phyloP scores from a whole-genome alignment of 2,329 filamentous ascomycete genomes.

The Diplodia scrobiculata region DNA sequence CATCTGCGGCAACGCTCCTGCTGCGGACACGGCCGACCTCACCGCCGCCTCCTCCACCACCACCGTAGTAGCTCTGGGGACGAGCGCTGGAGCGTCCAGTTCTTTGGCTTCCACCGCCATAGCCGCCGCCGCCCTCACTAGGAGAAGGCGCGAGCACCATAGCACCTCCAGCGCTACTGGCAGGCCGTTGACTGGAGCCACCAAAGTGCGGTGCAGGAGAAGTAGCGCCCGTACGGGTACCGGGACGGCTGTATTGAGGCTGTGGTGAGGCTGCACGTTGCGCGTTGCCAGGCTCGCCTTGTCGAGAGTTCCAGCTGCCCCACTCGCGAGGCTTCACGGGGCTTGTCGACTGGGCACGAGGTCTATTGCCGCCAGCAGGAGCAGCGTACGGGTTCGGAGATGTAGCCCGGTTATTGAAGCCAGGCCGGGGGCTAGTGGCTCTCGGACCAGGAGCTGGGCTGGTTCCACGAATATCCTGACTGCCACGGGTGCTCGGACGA shows the following conservation, averaged over 20 bases:
- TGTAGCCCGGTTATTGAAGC: constrained; percentile 59
- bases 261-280: constrained; percentile 56
- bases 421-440: constrained; percentile 60
- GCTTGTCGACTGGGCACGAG: constrained; percentile 44
- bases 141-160: constrained; percentile 50
- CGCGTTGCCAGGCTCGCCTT: constrained; percentile 43
- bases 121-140: constrained; percentile 38
- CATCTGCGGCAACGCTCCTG: constrained; percentile 77
- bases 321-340: constrained; percentile 46
- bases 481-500: constrained; percentile 42
- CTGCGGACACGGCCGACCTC: constrained; percentile 60
- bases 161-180: constrained; percentile 48
- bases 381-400: constrained; percentile 67
- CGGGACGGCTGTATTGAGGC: constrained; percentile 52
- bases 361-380: constrained; percentile 35
- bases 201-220: constrained; percentile 28
- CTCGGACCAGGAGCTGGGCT: constrained; percentile 14
- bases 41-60: constrained; percentile 38
- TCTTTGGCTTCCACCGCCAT: constrained; percentile 45
- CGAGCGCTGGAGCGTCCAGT: constrained; percentile 38
- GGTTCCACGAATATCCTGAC: constrained; percentile 48
- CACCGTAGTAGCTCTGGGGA: constrained; percentile 51
- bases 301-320: constrained; percentile 36
- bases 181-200: constrained; percentile 49
- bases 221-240: constrained; percentile 31